A percentile compares a stretch with the other conserved stretches of the same genome.
Conservation (phyloP, 176 grass and related monocot species). For the Lolium multiflorum region DNA sequence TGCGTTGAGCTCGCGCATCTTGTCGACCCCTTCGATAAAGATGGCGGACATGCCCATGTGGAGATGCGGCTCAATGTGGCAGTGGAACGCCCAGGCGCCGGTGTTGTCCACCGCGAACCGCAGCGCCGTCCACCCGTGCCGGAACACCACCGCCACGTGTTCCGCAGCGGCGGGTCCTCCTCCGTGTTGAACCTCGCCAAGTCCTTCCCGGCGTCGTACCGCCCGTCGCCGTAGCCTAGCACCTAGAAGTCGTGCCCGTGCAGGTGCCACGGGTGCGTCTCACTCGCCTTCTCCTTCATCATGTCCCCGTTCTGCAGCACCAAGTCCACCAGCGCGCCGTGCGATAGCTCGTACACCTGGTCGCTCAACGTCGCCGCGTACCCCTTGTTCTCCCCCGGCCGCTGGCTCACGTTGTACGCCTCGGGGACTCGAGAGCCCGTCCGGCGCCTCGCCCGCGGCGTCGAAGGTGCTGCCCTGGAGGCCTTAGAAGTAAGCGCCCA, state of each 20-base stretch:
- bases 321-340: constrained; percentile 58
- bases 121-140: constrained; percentile 67
- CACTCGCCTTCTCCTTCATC: constrained; percentile 42
- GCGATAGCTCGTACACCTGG: constrained; percentile 14
- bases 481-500: constrained; percentile 31
- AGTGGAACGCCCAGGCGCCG: constrained; percentile 87
- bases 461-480: constrained; percentile 15
- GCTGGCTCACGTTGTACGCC: constrained; percentile 9
- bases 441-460: background rate
- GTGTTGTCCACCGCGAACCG: constrained; percentile 77
- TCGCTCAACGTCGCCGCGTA: background rate
- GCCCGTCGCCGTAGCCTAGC: constrained; percentile 72
- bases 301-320: constrained; percentile 83
- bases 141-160: constrained; percentile 74
- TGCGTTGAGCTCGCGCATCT: constrained; percentile 41
- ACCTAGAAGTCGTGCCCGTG: constrained; percentile 94
- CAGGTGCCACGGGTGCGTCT: constrained; percentile 85
- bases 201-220: constrained; percentile 35
- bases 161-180: constrained; percentile 70
- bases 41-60: constrained; percentile 82
- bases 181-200: constrained; percentile 43
- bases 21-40: constrained; percentile 63
- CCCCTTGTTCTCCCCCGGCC: background rate
- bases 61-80: constrained; percentile 85
- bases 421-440: background rate